Evolutionary conservation across 345 rosid genomes (phyloP).

Genomic region (Euphorbia tirucalli): DNA sequence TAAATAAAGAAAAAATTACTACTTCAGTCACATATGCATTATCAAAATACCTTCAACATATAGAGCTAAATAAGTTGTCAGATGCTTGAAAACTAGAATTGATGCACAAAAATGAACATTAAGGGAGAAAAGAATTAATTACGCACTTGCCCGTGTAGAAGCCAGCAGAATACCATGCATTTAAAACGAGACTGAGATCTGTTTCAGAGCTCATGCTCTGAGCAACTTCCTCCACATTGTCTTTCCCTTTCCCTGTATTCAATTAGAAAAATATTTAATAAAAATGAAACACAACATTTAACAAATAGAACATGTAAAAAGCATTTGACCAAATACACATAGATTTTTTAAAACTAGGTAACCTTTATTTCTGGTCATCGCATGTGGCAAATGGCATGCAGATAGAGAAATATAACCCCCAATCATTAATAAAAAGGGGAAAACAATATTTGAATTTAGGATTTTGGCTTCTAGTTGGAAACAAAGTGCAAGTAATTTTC

Average conservation of each 20-base stretch:
- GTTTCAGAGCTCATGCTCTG: constrained; percentile 34
- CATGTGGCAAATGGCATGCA: too few species aligned
- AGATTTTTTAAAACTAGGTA: too few species aligned
- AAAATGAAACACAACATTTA: neutral
- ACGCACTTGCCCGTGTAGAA: constrained; percentile 65
- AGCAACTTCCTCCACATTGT: constrained; percentile 23
- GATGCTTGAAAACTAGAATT: neutral
- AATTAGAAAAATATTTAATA: neutral
- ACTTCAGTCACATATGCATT: neutral
- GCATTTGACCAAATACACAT: too few species aligned
- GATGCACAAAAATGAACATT: neutral
- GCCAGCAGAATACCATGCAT: constrained; percentile 68
- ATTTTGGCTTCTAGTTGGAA: too few species aligned
- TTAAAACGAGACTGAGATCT: constrained; percentile 49
- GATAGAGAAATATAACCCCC: too few species aligned
- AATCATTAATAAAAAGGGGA: too few species aligned
- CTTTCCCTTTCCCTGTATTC: constrained; percentile 31
- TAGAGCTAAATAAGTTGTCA: neutral
- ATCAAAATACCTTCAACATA: neutral
- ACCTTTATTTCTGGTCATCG: too few species aligned
- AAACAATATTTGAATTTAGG: too few species aligned
- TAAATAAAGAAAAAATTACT: neutral
- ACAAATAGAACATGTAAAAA: neutral
- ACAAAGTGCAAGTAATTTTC: too few species aligned
- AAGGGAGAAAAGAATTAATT: neutral